Base-by-base conservation (phyloP, 164 flowering plant genomes). In the Kingdonia uniflora region DNA sequence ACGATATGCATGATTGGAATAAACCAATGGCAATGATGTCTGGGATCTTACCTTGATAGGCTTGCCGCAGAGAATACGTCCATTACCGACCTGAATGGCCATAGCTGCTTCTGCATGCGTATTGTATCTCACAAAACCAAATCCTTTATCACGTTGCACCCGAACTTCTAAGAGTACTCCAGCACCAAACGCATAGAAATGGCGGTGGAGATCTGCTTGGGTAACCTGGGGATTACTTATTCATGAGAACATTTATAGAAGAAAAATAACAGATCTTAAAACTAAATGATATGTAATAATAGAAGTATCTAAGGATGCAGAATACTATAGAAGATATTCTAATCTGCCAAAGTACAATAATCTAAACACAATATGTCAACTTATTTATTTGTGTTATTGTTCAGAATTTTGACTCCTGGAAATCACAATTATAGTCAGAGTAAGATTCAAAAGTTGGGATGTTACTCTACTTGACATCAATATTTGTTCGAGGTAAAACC, bases 51-150 rank as follows among this genome's bases (percentile, higher is more conserved):
- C 97, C 96, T 87, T 91, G 14, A 91, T 52, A 19, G 82, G 84
- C 62, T 85, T 91, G 42, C 95, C 95, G 69, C 45, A 80, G n/a
- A 87, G 78, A 56, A 73, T 63, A 1, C 73, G 80, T 5, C 83
- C 76, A 67, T 83, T 91, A 19, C 86, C 96, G 60, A 77, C 59
- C 69, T 87, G 96, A 65, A 91, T 91, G 55, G 96, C 97, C 23
- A 75, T 66, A 55, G 96, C 87, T 16, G 97, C 97, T 70, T 91
- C 97, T 47, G 76, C 65, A 67, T 91, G 92, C 26, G 72, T 77
- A 56, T 83, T 81, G 67, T 77, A 91, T 68, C 97, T 78, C 51
- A 91, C 85, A 73, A 91, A 91, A 25, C 97, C 97, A 76, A 91
- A 91, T 57, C 97, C 97, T 58, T 91, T 87, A 52, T 91, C 96